These are phyloP conservation scores for Letharia lupina DNA, from an alignment of 495 filamentous ascomycete genomes.

Conservation along the genomic window DNA sequence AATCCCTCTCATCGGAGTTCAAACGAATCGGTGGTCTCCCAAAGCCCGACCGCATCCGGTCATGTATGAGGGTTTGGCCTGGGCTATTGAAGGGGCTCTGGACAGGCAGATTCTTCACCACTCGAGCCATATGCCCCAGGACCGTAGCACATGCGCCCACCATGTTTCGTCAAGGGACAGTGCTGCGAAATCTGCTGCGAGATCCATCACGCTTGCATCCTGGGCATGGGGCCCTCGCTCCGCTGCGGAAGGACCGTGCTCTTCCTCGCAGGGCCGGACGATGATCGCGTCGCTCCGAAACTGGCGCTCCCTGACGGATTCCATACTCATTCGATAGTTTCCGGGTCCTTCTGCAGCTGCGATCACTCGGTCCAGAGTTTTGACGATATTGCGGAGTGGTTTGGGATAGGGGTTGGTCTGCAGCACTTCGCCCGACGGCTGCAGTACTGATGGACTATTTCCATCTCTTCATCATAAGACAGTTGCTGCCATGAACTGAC, in stretches of 20 bases:
- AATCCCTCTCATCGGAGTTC: neutral
- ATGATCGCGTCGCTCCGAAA: neutral
- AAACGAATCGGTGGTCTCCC: neutral
- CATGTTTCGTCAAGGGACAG: neutral
- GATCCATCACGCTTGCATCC: neutral
- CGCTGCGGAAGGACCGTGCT: neutral
- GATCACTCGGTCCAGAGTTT: conserved; percentile 1
- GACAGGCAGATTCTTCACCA: neutral
- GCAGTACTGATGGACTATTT: neutral
- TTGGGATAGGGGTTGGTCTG: neutral
- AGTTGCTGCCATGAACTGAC: neutral
- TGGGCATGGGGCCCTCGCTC: neutral
- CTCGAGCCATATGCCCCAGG: neutral
- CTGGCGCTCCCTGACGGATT: neutral
- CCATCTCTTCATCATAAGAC: neutral
- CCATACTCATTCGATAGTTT: neutral
- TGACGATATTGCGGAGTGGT: neutral
- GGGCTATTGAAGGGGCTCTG: neutral
- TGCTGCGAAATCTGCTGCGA: neutral
- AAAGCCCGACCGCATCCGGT: neutral
- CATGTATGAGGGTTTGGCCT: neutral
- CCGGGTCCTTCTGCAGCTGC: neutral
- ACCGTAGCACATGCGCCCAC: neutral
- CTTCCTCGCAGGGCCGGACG: conserved; percentile 2
- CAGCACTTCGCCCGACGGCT: neutral